A percentile compares a stretch with the other conserved stretches of the same genome.
Conservation (phyloP, 2,329 filamentous ascomycete genomes). For the Monosporascus cannonballus region DNA sequence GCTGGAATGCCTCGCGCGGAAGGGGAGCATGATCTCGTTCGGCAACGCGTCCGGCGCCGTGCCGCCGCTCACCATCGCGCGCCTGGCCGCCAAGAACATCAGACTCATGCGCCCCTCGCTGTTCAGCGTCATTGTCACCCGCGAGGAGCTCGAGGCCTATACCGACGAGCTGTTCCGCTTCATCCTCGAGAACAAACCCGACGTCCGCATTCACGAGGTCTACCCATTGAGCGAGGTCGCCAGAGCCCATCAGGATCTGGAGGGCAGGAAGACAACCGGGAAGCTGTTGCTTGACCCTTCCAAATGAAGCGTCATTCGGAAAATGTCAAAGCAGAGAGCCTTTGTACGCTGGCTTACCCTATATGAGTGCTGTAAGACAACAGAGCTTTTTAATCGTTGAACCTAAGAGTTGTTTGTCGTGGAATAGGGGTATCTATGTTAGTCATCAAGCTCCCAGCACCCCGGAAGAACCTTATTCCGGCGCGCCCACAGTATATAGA, state of each 20-base stretch:
- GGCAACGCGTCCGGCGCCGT: constrained; percentile 77
- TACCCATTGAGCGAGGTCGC: constrained; percentile 71
- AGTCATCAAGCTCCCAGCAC: too few relatives aligned
- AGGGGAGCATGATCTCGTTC: constrained; percentile 73
- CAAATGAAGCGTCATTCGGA: constrained; percentile 12
- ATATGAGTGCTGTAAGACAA: too few relatives aligned
- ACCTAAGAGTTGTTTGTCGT: too few relatives aligned
- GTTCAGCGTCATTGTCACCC: constrained; percentile 61
- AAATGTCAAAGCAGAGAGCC: too few relatives aligned
- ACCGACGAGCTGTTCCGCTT: constrained; percentile 66
- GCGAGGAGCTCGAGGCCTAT: constrained; percentile 67
- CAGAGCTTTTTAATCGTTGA: too few relatives aligned
- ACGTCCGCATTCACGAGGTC: constrained; percentile 67
- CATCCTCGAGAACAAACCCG: constrained; percentile 62
- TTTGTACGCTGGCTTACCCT: too few relatives aligned
- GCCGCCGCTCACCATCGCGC: constrained; percentile 53
- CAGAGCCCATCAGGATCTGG: constrained; percentile 70
- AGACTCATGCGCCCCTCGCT: constrained; percentile 71
- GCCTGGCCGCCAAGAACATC: constrained; percentile 67
- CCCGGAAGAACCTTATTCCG: too few relatives aligned
- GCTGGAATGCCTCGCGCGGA: constrained; percentile 66
- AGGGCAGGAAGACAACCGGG: constrained; percentile 75
- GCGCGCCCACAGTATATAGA: too few relatives aligned
- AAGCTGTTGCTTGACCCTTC: constrained; percentile 61
- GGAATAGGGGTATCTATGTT: too few relatives aligned